Base-by-base conservation (phyloP, 306 rosid species). In the Lathyrus oleraceus region DNA sequence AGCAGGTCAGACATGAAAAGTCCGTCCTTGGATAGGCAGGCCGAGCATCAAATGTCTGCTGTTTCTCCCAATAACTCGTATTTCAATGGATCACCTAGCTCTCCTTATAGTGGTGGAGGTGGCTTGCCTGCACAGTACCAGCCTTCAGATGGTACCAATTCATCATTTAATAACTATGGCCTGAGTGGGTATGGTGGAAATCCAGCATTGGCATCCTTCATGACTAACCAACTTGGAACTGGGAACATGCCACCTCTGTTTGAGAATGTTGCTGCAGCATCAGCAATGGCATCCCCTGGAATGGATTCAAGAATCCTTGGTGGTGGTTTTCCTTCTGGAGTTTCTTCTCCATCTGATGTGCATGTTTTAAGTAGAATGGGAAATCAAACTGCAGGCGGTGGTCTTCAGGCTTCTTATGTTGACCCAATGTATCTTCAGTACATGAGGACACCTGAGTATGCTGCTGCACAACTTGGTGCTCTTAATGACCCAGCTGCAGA, bases 351-450 rank as follows among this genome's bases (percentile, higher is more conserved):
- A 15, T 79, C 96, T 53, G 98, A 88, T 67, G 74, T 86, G 23
- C 94, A 88, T 67, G 81, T 71, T 73, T 86, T 76, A 20, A 80
- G 92, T 72, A 81, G 91, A 73, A 76, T 87, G 76, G 95, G 92
- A 60, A 88, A 85, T 82, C 97, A 82, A 67, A 69, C 87, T 71
- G 71, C 83, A 1, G 95, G 95, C n/a, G 62, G 70, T 63, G 80
- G 86, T 78, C 88, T 87, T 76, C 99, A 89, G 79, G 73, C 91
- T 4, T 87, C 96, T 44, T 91, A 67, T 84, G 84, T 88, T 5
- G 99, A 89, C 82, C 99, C 96, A 14, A 79, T 79, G 83, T 85
- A 87, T 87, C 87, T 85, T 70, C 97, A 86, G 65, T 94, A 90
- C 87, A 52, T 87, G 79, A 87, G 97, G 82, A 60, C 98, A 23